Conservation (phyloP, 1,139 yeast species). For the Suhomyces ambrosiae region DNA sequence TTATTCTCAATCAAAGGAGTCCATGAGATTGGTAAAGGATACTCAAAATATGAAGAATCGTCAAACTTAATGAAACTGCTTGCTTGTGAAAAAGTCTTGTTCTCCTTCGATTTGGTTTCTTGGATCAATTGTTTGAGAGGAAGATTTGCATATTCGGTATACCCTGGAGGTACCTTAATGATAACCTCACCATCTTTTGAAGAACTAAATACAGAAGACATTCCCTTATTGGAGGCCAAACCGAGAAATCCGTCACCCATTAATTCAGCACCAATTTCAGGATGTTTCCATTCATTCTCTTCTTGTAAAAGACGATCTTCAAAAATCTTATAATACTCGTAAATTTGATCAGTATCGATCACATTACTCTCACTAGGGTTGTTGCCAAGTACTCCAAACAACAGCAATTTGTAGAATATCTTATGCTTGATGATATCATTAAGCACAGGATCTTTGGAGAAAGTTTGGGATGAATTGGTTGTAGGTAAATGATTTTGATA, state of each 20-base stretch:
- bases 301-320: constrained; percentile 28
- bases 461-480: constrained; percentile 18
- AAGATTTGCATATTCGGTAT: constrained; percentile 26
- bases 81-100: constrained; percentile 25
- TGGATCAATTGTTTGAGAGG: constrained; percentile 31
- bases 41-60: constrained; percentile 28
- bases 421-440: constrained; percentile 40
- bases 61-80: constrained; percentile 33
- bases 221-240: constrained; percentile 3
- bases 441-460: constrained; percentile 35
- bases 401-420: constrained; percentile 38
- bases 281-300: constrained; percentile 7
- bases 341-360: constrained; percentile 31
- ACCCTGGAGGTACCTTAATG: constrained; percentile 22
- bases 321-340: constrained; percentile 37
- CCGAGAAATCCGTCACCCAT: constrained; percentile 2
- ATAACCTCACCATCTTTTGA: constrained; percentile 28
- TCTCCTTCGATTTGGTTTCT: constrained; percentile 24
- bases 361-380: constrained; percentile 31
- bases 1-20: constrained; percentile 35
- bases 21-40: constrained; percentile 46
- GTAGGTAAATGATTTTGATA: constrained; percentile 21
- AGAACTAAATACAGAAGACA: constrained; percentile 18
- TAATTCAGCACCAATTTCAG: constrained; percentile 1
- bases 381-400: constrained; percentile 42